A percentile compares a stretch with the other conserved stretches of the same genome.
Evolutionary conservation across 306 rosid species (phyloP).

Genomic region (Rubus idaeus): DNA sequence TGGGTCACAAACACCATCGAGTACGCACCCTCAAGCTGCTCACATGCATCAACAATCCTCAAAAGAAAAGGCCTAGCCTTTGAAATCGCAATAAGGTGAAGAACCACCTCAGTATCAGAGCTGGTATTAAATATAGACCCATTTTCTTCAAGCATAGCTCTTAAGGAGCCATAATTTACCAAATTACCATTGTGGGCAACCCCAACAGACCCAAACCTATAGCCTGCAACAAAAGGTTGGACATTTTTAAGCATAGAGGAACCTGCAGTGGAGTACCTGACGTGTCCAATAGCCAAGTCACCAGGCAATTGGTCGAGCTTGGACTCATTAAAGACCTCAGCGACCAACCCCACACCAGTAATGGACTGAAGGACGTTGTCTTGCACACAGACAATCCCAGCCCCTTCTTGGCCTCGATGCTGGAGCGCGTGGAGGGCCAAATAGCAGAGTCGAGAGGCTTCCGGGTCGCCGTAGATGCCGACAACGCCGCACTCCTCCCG

Average conservation of each 20-base stretch:
- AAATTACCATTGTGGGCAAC: slow-evolving; percentile 91
- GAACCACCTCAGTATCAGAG: slow-evolving; percentile 88
- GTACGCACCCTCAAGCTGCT: slow-evolving; percentile 83
- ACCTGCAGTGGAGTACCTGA: slow-evolving; percentile 85
- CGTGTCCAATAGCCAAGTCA: slow-evolving; percentile 71
- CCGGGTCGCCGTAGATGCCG: slow-evolving; percentile 77
- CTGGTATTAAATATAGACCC: slow-evolving; percentile 92
- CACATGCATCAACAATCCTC: slow-evolving; percentile 84
- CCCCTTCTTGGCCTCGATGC: slow-evolving; percentile 97
- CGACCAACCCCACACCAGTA: slow-evolving; percentile 80
- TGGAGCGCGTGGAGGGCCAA: slow-evolving; percentile 91
- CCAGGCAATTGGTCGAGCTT: slow-evolving; percentile 68
- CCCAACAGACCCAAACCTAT: slow-evolving; percentile 81
- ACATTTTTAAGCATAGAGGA: slow-evolving; percentile 78
- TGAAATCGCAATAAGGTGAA: slow-evolving; percentile 87
- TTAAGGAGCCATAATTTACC: slow-evolving; percentile 63
- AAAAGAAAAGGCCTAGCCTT: slow-evolving; percentile 63
- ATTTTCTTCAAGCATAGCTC: slow-evolving; percentile 63
- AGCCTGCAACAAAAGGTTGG: slow-evolving; percentile 86
- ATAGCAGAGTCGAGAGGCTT: slow-evolving; percentile 70
- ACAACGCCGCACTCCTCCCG: slow-evolving; percentile 96
- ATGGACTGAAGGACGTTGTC: slow-evolving; percentile 52
- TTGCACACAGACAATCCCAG: slow-evolving; percentile 69
- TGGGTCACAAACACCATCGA: slow-evolving; percentile 73
- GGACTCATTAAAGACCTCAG: slow-evolving; percentile 66